phyloP scores from a whole-genome alignment of 2,329 filamentous ascomycete genomes.

The Fusarium robinianum region DNA sequence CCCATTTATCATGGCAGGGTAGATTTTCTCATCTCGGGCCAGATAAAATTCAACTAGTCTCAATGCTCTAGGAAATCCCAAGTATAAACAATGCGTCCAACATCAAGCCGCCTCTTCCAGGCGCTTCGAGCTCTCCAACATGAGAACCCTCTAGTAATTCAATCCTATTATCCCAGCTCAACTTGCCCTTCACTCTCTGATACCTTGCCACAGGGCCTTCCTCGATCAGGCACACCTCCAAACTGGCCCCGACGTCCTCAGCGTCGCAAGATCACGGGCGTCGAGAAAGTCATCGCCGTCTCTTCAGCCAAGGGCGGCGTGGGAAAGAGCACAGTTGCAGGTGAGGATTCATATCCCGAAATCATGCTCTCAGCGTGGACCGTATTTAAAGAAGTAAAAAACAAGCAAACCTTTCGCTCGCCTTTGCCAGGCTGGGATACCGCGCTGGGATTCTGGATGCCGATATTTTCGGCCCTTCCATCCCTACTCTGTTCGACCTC shows the following conservation, averaged over 20 bases:
- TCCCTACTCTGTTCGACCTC: slow-evolving; percentile 86
- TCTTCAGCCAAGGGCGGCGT: slow-evolving; percentile 98
- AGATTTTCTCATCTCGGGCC: too few relatives aligned
- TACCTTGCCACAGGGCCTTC: slow-evolving; percentile 71
- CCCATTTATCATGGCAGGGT: too few relatives aligned
- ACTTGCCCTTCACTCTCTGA: background rate
- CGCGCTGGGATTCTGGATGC: slow-evolving; percentile 89
- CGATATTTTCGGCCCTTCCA: slow-evolving; percentile 94
- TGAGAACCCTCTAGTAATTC: slow-evolving; percentile 80
- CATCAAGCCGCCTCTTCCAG: slow-evolving; percentile 45
- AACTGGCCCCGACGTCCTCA: slow-evolving; percentile 75
- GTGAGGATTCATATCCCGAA: slow-evolving; percentile 46
- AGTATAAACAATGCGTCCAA: slow-evolving; percentile 50
- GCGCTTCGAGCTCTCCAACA: slow-evolving; percentile 52
- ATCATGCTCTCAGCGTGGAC: background rate
- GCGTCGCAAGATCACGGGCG: slow-evolving; percentile 78
- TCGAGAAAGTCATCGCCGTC: slow-evolving; percentile 92
- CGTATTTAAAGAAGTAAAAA: background rate
- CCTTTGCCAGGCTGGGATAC: slow-evolving; percentile 81
- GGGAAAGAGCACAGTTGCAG: slow-evolving; percentile 91
- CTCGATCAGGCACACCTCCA: slow-evolving; percentile 66
- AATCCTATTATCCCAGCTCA: background rate
- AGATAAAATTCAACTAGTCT: too few relatives aligned
- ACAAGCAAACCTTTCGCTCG: slow-evolving; percentile 79
- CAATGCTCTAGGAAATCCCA: too few relatives aligned